These are phyloP conservation scores for Phytophthora constricta DNA, from an alignment of 352 stramenopile genomes.

Conservation along the genomic window DNA sequence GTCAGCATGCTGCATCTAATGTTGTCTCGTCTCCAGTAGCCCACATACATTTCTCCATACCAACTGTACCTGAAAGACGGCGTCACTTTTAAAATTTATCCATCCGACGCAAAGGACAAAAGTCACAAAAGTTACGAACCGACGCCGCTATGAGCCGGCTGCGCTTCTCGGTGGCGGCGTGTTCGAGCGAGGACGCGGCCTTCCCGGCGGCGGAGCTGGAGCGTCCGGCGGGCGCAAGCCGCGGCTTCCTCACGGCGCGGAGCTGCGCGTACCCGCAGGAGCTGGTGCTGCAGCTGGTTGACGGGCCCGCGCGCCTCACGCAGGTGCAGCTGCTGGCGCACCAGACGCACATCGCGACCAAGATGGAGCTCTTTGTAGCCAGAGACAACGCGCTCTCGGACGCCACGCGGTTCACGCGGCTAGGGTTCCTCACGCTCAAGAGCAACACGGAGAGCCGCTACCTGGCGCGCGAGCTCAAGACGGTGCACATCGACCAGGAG, in stretches of 20 bases:
- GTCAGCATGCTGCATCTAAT: too few species aligned
- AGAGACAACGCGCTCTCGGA: slow-evolving; percentile 42
- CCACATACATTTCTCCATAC: background rate
- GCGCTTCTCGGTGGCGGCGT: slow-evolving; percentile 84
- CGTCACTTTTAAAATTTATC: background rate
- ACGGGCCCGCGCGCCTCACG: slow-evolving; percentile 71
- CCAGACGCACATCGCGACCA: slow-evolving; percentile 92
- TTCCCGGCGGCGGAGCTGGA: slow-evolving; percentile 90
- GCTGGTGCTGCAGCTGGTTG: slow-evolving; percentile 82
- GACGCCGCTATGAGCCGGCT: slow-evolving; percentile 77
- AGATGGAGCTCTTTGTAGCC: slow-evolving; percentile 93
- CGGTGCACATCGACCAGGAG: slow-evolving; percentile 89
- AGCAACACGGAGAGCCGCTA: slow-evolving; percentile 86
- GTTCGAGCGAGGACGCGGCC: slow-evolving; percentile 86
- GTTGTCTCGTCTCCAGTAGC: too few species aligned
- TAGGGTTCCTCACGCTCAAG: slow-evolving; percentile 89
- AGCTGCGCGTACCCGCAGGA: slow-evolving; percentile 96
- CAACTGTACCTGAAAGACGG: background rate
- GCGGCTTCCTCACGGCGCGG: slow-evolving; percentile 84
- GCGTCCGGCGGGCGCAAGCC: slow-evolving; percentile 62
- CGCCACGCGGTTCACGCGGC: slow-evolving; percentile 67
- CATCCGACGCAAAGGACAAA: too few species aligned
- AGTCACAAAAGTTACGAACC: too few species aligned
- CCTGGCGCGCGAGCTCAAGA: slow-evolving; percentile 93
- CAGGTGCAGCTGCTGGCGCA: slow-evolving; percentile 93